phyloP scores from a whole-genome alignment of 108 stramenopile genomes.

The Thalassiosira profunda region DNA sequence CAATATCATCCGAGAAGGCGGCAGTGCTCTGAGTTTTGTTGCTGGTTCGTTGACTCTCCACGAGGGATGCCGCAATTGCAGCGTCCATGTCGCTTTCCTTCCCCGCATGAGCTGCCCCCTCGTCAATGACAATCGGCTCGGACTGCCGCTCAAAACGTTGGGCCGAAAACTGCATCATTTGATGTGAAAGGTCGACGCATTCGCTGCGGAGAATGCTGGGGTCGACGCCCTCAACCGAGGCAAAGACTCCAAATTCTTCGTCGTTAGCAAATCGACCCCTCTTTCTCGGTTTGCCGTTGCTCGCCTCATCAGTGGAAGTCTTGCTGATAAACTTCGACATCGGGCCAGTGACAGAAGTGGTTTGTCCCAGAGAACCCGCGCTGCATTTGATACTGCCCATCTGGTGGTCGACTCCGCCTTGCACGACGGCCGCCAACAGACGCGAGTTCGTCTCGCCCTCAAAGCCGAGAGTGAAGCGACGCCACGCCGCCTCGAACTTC shows the following conservation, averaged over 20 bases:
- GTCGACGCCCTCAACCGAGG: no score
- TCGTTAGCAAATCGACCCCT: conserved; percentile 24
- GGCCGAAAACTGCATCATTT: no score
- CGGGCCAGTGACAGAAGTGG: not conserved
- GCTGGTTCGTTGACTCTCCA: not conserved
- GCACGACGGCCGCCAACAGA: conserved; percentile 57
- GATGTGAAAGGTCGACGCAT: no score
- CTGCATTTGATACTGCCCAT: conserved; percentile 53
- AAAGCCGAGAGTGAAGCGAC: conserved; percentile 48
- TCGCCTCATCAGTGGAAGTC: not conserved
- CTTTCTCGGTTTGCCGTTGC: no score
- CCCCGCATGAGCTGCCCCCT: no score
- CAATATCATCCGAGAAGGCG: conserved; percentile 33
- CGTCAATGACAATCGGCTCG: no score
- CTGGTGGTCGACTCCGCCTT: conserved; percentile 74
- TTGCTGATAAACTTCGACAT: conserved; percentile 13
- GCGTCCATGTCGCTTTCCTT: conserved; percentile 13
- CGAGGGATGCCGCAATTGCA: conserved; percentile 28
- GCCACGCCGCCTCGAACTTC: conserved; percentile 80
- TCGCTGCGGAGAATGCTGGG: no score
- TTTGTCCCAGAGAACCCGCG: not conserved
- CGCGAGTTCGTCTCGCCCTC: conserved; percentile 49
- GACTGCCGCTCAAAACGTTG: no score
- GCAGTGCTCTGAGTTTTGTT: not conserved
- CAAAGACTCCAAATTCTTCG: conserved; percentile 35